These are phyloP conservation scores for Glebionis coronaria DNA, from an alignment of 129 eudicot genomes.

Conservation along the genomic window DNA sequence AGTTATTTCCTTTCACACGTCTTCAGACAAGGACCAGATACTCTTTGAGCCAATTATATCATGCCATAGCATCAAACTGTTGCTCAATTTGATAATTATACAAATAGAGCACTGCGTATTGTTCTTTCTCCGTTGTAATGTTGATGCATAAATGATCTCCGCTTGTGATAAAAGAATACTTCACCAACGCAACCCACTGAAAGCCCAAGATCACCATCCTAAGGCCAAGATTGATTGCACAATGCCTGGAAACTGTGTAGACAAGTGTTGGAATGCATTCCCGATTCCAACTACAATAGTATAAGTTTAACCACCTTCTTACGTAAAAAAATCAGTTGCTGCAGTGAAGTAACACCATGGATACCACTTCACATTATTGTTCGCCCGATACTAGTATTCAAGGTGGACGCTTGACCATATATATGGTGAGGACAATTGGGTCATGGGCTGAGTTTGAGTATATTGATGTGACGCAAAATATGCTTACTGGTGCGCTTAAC, in stretches of 20 bases:
- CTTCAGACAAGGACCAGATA: conserved; percentile 2
- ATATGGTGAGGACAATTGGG: conserved; percentile 11
- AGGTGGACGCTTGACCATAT: background rate
- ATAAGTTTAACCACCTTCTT: conserved; percentile 8
- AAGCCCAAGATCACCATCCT: conserved; percentile 6
- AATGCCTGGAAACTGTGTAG: background rate
- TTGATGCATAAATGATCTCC: conserved; percentile 21
- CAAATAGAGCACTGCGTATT: conserved; percentile 9
- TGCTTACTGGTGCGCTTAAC: no score
- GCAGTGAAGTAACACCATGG: background rate
- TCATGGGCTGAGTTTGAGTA: no score
- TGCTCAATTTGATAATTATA: conserved; percentile 8
- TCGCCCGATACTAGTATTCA: conserved; percentile 2
- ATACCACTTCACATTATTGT: background rate
- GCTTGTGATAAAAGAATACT: background rate
- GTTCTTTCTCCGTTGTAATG: conserved; percentile 21
- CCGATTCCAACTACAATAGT: background rate
- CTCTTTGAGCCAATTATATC: background rate
- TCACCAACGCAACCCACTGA: background rate
- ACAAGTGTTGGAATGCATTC: background rate
- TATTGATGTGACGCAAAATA: no score
- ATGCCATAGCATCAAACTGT: background rate
- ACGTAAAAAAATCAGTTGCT: conserved; percentile 4
- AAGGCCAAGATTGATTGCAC: background rate
- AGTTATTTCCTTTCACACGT: conserved; percentile 2